These are phyloP conservation scores for Choricystis sp. DNA, from an alignment of 139 green algal genomes.

Conservation along the genomic window DNA sequence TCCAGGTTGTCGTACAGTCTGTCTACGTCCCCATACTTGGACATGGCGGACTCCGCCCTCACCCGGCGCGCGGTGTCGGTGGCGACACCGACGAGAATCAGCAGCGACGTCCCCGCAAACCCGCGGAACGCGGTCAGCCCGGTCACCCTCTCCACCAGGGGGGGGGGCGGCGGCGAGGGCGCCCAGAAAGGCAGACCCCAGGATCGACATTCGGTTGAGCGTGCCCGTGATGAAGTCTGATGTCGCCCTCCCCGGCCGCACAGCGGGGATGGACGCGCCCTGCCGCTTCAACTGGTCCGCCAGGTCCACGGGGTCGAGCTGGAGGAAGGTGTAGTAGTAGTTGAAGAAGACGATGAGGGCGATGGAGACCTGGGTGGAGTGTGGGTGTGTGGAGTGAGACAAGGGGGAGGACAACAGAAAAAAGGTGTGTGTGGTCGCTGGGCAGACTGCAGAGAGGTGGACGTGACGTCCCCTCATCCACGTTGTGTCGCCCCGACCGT, in stretches of 20 bases:
- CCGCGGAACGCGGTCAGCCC: conserved; percentile 73
- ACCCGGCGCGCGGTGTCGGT: conserved; percentile 87
- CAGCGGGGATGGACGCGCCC: conserved; percentile 72
- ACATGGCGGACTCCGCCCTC: conserved; percentile 74
- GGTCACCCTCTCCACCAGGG: conserved; percentile 68
- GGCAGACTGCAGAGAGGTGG: neutral
- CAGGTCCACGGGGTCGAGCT: conserved; percentile 95
- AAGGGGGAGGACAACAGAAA: neutral
- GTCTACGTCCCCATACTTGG: conserved; percentile 69
- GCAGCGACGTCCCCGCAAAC: conserved; percentile 89
- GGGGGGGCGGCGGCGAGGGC: conserved; percentile 67
- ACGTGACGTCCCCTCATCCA: neutral
- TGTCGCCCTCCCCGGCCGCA: conserved; percentile 76
- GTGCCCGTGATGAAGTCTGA: conserved; percentile 81
- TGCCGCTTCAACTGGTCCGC: conserved; percentile 88
- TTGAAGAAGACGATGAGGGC: conserved; percentile 96
- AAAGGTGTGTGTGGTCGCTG: neutral
- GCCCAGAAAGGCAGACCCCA: conserved; percentile 86
- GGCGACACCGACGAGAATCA: conserved; percentile 72
- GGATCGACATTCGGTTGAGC: conserved; percentile 79
- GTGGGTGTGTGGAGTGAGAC: neutral
- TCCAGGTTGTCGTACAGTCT: conserved; percentile 16
- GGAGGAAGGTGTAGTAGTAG: conserved; percentile 99
- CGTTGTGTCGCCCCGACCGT: neutral
- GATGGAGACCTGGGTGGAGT: conserved; percentile 51